phyloP scores from a whole-genome alignment of 768 basidiomycete genomes.

The Termitomyces heimii region DNA sequence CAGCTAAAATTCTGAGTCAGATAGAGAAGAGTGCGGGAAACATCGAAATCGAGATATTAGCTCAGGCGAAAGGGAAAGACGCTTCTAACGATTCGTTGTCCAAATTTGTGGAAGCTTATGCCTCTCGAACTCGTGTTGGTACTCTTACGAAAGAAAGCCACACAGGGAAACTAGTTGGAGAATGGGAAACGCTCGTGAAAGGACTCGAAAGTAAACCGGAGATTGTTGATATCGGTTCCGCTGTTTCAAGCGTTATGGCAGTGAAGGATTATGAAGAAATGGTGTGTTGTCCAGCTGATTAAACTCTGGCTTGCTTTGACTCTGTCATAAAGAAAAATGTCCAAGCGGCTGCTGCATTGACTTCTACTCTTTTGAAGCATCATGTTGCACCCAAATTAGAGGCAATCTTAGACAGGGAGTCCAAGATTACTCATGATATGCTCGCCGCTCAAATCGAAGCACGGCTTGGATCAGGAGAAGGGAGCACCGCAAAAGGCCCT shows the following conservation, averaged over 20 bases:
- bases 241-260: conserved; percentile 74
- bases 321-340: conserved; percentile 57
- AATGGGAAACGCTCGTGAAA: conserved; percentile 71
- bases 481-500: conserved; percentile 70
- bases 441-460: conserved; percentile 84
- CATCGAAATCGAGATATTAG: conserved; percentile 70
- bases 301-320: background rate
- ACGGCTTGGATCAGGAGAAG: conserved; percentile 82
- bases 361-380: conserved; percentile 78
- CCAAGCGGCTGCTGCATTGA: conserved; percentile 69
- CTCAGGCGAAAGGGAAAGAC: conserved; percentile 78
- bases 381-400: conserved; percentile 88
- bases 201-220: conserved; percentile 60
- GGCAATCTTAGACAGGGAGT: conserved; percentile 85
- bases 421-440: conserved; percentile 84
- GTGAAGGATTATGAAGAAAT: conserved; percentile 91
- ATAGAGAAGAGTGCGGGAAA: conserved; percentile 50
- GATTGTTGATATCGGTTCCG: conserved; percentile 69
- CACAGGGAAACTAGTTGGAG: conserved; percentile 78
- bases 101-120: conserved; percentile 58
- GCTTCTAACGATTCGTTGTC: conserved; percentile 67
- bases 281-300: conserved; percentile 38
- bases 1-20: conserved; percentile 85
- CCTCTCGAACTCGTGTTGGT: conserved; percentile 62
- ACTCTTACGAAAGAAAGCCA: conserved; percentile 78